Evolutionary conservation across 164 flowering plant genomes (phyloP).

Genomic region (Nelumbo lutea): DNA sequence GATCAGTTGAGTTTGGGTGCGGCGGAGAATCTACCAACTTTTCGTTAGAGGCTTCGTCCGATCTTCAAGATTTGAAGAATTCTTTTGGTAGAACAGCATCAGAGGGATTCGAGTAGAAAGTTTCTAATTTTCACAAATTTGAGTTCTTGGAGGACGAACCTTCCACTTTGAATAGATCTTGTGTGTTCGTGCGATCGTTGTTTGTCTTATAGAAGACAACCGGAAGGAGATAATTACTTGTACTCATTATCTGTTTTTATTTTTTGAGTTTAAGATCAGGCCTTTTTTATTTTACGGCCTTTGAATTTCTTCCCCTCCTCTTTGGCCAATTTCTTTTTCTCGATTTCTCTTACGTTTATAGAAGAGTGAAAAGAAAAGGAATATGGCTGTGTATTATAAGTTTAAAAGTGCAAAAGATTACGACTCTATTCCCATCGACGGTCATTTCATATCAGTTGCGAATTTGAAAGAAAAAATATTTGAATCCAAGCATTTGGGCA

Average conservation of each 20-base stretch:
- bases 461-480: constrained; percentile 94
- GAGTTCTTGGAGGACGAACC: neutral
- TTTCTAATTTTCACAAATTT: neutral
- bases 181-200: neutral
- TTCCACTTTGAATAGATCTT: constrained; percentile 1
- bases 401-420: constrained; percentile 99
- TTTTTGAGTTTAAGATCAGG: constrained; percentile 39
- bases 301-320: constrained; percentile 17
- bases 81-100: neutral
- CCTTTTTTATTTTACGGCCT: constrained; percentile 29
- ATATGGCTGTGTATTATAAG: constrained; percentile 92
- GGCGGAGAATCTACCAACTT: neutral
- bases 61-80: neutral
- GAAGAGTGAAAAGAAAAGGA: constrained; percentile 20
- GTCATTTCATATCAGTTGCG: constrained; percentile 90
- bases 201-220: neutral
- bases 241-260: constrained; percentile 12
- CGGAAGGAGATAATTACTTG: constrained; percentile 9
- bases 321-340: constrained; percentile 11
- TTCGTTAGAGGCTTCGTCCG: neutral
- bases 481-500: constrained; percentile 97
- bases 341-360: constrained; percentile 13
- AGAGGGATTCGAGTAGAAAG: neutral
- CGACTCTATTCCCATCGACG: constrained; percentile 82
- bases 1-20: constrained; percentile 2